Conservation (phyloP, 2,329 filamentous ascomycete species). For the Beauveria sp. region DNA sequence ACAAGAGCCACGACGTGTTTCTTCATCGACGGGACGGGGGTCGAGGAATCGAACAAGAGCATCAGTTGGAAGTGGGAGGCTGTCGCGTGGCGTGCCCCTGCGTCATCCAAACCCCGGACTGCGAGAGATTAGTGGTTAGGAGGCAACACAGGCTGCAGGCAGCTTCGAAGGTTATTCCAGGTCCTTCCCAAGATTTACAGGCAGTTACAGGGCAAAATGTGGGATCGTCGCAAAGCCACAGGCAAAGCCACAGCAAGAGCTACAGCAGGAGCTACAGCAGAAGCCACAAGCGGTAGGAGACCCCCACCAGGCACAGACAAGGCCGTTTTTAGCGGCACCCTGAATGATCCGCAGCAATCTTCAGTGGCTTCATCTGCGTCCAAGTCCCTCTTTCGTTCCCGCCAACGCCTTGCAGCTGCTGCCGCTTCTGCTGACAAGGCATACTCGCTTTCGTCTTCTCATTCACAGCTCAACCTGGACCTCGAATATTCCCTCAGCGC, state of each 20-base stretch:
- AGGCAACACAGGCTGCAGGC: neutral
- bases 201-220: slow-evolving; percentile 13
- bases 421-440: neutral
- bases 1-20: neutral
- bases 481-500: slow-evolving; percentile 22
- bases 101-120: neutral
- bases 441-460: slow-evolving; percentile 1
- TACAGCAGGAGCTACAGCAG: too few relatives aligned
- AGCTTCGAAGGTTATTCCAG: too few relatives aligned
- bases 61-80: neutral
- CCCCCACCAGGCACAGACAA: neutral
- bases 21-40: neutral
- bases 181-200: neutral
- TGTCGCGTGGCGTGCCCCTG: slow-evolving; percentile 6
- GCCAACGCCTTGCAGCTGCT: neutral
- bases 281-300: neutral
- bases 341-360: neutral
- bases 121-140: neutral
- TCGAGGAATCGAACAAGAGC: neutral
- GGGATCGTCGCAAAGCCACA: slow-evolving; percentile 8
- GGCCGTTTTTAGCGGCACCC: neutral
- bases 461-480: neutral
- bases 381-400: neutral
- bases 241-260: neutral
- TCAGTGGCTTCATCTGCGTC: neutral